Base-by-base conservation (phyloP, 805 yeast genomes). In the Metschnikowia shivogae region DNA sequence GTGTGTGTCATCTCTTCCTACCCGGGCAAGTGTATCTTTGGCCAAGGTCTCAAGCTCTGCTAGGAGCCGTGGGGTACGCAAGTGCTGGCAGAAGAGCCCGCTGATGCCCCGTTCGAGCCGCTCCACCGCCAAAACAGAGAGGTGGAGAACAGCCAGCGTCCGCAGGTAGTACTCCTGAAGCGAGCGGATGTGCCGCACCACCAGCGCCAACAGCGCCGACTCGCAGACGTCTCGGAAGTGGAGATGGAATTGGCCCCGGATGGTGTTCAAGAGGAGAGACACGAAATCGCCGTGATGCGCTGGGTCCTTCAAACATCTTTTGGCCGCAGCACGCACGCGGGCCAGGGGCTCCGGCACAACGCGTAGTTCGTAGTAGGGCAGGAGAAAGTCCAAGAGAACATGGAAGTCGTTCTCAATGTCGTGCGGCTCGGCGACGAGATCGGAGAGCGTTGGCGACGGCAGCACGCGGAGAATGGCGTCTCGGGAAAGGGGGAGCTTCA, bases 321-420 rank as follows among this genome's bases (percentile, higher is more conserved):
- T 53, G 10, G 70, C 66, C 3, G 74, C 74, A 1, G 68, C 55
- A 34, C 59, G 63, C 7, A 67, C 58, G 24, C 76, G 52, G 17
- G 60, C 64, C 22, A 68, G 58, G 0, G 74, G 70, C 33, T 58
- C 64, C 5, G 52, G 44, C 11, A 44, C 36, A 19, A 30, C 33
- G 9, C 11, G 52, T 1, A 72, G 65, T 6, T 22, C 39, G 39
- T 59, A 62, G 46, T 50, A 59, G 2, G 72, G 69, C 46, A 52
- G 53, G 14, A 68, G 55, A 68, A 70, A 68, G 36, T 62, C 50
- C 7, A 68, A 55, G 6, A 68, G 56, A 29, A 59, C 56, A 28
- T 59, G 60, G 12, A 68, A 55, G 47, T 68, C 73, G 49, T 65
- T 68, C 42, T 68, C 72, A 9, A 62, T 49, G 27, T 67, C 70